Conservation (phyloP, 2,329 filamentous ascomycete species). For the Neophaeococcomyces mojaviensis region DNA sequence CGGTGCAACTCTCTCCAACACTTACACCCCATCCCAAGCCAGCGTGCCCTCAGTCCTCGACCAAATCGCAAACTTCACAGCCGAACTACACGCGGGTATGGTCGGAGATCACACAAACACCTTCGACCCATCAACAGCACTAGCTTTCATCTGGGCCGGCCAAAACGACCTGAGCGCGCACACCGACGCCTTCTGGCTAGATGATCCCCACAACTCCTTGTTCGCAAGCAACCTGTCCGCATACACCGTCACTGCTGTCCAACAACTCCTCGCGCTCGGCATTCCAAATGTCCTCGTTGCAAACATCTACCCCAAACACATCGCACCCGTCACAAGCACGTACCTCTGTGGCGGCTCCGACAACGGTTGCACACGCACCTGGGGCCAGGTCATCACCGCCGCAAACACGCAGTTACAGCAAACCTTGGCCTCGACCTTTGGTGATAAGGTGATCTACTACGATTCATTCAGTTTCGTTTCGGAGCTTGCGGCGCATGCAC, state of each 20-base stretch:
- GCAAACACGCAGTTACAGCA: neutral
- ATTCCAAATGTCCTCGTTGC: slow-evolving; percentile 1
- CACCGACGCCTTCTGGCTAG: slow-evolving; percentile 3
- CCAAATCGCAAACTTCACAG: slow-evolving; percentile 35
- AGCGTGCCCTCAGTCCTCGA: slow-evolving; percentile 24
- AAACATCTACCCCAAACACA: slow-evolving; percentile 7
- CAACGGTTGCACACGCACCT: slow-evolving; percentile 2
- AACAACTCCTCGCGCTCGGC: slow-evolving; percentile 1
- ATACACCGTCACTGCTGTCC: neutral
- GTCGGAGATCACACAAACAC: no score
- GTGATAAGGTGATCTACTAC: no score
- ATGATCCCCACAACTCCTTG: neutral
- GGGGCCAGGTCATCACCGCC: slow-evolving; percentile 2
- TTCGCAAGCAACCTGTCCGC: neutral
- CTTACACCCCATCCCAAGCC: slow-evolving; percentile 15
- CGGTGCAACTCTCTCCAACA: slow-evolving; percentile 25
- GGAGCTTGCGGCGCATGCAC: no score
- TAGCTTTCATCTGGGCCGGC: slow-evolving; percentile 1
- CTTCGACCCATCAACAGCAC: slow-evolving; percentile 27
- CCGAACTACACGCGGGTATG: slow-evolving; percentile 38
- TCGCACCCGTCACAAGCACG: slow-evolving; percentile 4
- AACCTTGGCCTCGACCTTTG: no score
- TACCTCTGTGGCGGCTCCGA: neutral
- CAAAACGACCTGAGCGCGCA: slow-evolving; percentile 1
- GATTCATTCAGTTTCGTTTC: no score